Percentiles rank a stretch among this genome's conserved stretches.
Conservation (phyloP, 1,284 basidiomycete genomes). For the Rhodofomes roseus region DNA sequence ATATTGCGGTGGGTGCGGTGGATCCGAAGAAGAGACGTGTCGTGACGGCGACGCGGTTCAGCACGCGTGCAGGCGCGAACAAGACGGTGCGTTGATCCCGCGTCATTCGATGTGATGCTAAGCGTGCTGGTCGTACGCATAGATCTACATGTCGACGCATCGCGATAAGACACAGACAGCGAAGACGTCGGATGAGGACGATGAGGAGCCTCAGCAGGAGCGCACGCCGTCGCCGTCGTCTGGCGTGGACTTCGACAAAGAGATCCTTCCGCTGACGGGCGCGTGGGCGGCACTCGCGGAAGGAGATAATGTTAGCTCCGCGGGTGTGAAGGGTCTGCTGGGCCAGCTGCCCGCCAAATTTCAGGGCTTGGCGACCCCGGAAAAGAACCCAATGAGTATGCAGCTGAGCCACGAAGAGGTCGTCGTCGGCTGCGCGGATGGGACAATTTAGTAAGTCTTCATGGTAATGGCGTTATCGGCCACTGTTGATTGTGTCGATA, state of each 20-base stretch:
- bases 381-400: constrained; percentile 89
- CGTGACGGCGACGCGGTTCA: constrained; percentile 83
- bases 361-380: constrained; percentile 69
- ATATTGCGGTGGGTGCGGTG: constrained; percentile 79
- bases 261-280: constrained; percentile 58
- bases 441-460: constrained; percentile 76
- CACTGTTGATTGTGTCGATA: neutral
- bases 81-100: constrained; percentile 51
- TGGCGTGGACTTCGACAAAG: constrained; percentile 54
- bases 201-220: constrained; percentile 18
- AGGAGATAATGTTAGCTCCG: constrained; percentile 27
- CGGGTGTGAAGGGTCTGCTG: constrained; percentile 50
- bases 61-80: constrained; percentile 75
- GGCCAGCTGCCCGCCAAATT: constrained; percentile 64
- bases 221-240: constrained; percentile 22
- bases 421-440: constrained; percentile 82
- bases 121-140: constrained; percentile 6
- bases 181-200: constrained; percentile 25
- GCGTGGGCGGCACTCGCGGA: constrained; percentile 65
- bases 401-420: constrained; percentile 83
- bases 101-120: too few relatives aligned
- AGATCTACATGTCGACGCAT: constrained; percentile 82
- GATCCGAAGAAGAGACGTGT: constrained; percentile 79
- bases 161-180: constrained; percentile 44
- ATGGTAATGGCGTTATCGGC: neutral